Evolutionary conservation across 495 filamentous ascomycete genomes (phyloP), one percentile per base, ranked within the genome.

Genomic region (Schizothecium vesticola): DNA sequence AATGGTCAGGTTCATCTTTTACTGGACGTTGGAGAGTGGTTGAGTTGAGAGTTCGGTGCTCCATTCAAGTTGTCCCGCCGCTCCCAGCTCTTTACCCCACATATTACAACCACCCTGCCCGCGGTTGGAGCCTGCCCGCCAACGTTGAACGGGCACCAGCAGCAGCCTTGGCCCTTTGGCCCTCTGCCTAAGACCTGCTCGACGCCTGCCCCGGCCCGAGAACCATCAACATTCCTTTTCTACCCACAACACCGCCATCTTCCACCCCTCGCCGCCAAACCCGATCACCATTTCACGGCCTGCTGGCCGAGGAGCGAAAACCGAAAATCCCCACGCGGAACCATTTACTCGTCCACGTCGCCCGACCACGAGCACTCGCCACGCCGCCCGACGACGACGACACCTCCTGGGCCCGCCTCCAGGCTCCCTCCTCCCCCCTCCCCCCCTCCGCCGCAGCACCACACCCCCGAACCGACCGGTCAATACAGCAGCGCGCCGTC

Each of bases 11-110:
- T 51, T 12, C 6, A 2, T n/a, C 43, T 19, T n/a, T 19, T 8
- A n/a, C n/a, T n/a, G 6, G 16, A 33, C 31, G 11, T 13, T 33
- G 31, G 12, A 8, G 7, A 9, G 16, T 16, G 22, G 24, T 16
- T 12, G 23, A 59, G 58, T 16, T 25, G n/a, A 8, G 22, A 28
- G 58, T 19, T 59, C 2, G 28, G 8, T 8, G 28, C 28, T 29
- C 28, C 28, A 8, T 29, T 6, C 56, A 21, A 23, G 19, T 23
- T 21, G 56, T 24, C 58, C 58, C 58, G 58, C 19, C 36, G 7
- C 43, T 29, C 2, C 16, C 28, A 24, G 23, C 60, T 70, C 67
- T 13, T 13, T 43, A 43, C 69, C 69, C 69, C 69, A 70, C 69
- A 70, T 70, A 57, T 70, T n/a, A n/a, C 43, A 51, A 51, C 36